These are phyloP conservation scores for Vitis labrusca DNA, from an alignment of 164 flowering plant species.

Conservation along the genomic window DNA sequence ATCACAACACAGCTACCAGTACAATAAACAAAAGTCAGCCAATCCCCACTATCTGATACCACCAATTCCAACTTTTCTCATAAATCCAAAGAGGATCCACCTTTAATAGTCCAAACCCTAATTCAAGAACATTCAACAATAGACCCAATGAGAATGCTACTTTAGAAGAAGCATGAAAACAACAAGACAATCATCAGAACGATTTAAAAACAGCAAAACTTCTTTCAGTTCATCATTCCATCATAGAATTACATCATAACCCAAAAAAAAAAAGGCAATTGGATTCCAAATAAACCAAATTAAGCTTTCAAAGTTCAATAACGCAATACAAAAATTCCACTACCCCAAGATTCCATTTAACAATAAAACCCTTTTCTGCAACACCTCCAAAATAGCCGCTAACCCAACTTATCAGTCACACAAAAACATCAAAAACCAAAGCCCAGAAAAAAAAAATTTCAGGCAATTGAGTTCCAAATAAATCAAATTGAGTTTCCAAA, in stretches of 20 bases:
- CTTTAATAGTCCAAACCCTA: slow-evolving; percentile 13
- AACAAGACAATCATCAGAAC: not conserved
- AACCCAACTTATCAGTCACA: too few species aligned
- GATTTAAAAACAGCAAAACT: not conserved
- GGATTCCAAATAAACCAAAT: not conserved
- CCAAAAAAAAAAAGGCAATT: not conserved
- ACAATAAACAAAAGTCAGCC: slow-evolving; percentile 19
- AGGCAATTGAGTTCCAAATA: too few species aligned
- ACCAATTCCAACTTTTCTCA: slow-evolving; percentile 13
- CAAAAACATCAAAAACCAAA: too few species aligned
- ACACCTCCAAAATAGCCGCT: too few species aligned
- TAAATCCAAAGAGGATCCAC: slow-evolving; percentile 5
- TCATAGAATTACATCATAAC: not conserved
- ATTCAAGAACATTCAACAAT: slow-evolving; percentile 4
- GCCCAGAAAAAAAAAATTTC: too few species aligned
- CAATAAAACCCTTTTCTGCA: too few species aligned
- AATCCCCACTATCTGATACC: slow-evolving; percentile 10
- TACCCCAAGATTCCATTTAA: too few species aligned
- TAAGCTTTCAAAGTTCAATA: not conserved
- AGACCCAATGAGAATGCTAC: not conserved
- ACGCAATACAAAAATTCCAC: too few species aligned
- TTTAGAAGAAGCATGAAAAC: not conserved
- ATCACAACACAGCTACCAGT: not conserved
- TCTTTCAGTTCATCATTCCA: not conserved
- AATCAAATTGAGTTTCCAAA: too few species aligned